Evolutionary conservation across 1,139 yeast genomes (phyloP).

Genomic region (Arxiozyma bovina): DNA sequence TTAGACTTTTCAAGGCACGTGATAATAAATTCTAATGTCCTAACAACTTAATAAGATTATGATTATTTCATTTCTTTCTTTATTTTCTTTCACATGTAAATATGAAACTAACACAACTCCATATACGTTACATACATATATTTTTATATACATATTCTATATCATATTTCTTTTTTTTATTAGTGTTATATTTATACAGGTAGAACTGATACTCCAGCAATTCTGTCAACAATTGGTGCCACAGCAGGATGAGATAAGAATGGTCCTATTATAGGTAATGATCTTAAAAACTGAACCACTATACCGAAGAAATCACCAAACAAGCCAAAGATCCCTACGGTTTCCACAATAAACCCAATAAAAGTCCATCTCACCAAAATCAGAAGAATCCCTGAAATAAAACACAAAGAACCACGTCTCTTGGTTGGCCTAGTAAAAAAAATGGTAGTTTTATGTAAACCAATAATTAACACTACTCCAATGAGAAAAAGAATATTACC

Average conservation of each 20-base stretch:
- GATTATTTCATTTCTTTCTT: neutral
- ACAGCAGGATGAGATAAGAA: conserved; percentile 68
- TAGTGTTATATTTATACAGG: conserved; percentile 39
- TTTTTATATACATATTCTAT: neutral
- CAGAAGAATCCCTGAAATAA: conserved; percentile 62
- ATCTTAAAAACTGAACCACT: conserved; percentile 77
- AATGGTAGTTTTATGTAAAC: conserved; percentile 71
- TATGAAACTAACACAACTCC: conserved; percentile 1
- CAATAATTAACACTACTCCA: conserved; percentile 79
- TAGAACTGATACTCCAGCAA: conserved; percentile 56
- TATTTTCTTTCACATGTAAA: neutral
- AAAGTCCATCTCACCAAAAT: conserved; percentile 73
- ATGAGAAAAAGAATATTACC: conserved; percentile 75
- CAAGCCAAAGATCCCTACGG: conserved; percentile 76
- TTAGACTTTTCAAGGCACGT: conserved; percentile 33
- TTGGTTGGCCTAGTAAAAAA: conserved; percentile 86
- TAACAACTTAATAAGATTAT: neutral
- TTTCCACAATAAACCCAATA: conserved; percentile 75
- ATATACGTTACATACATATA: neutral
- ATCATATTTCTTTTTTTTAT: neutral
- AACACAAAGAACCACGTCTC: conserved; percentile 76
- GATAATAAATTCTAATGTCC: conserved; percentile 24
- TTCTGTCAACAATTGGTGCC: conserved; percentile 65
- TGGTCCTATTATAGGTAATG: conserved; percentile 84
- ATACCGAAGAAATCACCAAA: conserved; percentile 92